Evolutionary conservation across 1,284 basidiomycete genomes (phyloP).

Genomic region (Cutaneotrichosporon arboriforme): DNA sequence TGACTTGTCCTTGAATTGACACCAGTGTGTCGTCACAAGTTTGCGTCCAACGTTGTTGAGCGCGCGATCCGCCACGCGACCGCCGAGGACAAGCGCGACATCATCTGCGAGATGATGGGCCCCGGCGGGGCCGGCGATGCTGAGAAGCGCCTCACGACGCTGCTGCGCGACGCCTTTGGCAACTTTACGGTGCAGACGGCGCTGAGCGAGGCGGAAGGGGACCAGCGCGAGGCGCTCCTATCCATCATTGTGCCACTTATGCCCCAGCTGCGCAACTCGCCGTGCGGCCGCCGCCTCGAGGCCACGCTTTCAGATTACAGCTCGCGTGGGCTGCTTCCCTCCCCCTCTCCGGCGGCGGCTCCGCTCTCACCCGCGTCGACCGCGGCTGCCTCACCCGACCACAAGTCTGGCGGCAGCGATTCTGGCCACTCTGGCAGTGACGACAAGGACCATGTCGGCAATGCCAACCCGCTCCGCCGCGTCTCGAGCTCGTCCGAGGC

Average conservation of each 20-base stretch:
- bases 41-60: conserved; percentile 95
- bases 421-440: no score
- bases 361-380: neutral
- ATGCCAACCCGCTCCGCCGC: conserved; percentile 1
- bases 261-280: conserved; percentile 34
- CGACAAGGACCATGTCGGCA: neutral
- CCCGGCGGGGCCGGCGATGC: conserved; percentile 18
- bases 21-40: conserved; percentile 77
- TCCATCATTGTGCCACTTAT: conserved; percentile 31
- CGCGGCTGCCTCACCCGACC: neutral
- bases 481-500: conserved; percentile 1
- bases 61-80: conserved; percentile 72
- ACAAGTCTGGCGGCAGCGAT: no score
- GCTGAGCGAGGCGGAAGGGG: conserved; percentile 25
- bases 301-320: conserved; percentile 26
- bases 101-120: conserved; percentile 69
- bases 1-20: neutral
- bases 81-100: conserved; percentile 57
- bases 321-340: conserved; percentile 9
- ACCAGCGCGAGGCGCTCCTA: conserved; percentile 37
- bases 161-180: conserved; percentile 40
- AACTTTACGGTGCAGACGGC: conserved; percentile 46
- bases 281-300: conserved; percentile 40
- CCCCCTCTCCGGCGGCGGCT: neutral
- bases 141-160: conserved; percentile 20